Conservation (phyloP, 2,329 filamentous ascomycete genomes). For the Apiospora saccharicola region DNA sequence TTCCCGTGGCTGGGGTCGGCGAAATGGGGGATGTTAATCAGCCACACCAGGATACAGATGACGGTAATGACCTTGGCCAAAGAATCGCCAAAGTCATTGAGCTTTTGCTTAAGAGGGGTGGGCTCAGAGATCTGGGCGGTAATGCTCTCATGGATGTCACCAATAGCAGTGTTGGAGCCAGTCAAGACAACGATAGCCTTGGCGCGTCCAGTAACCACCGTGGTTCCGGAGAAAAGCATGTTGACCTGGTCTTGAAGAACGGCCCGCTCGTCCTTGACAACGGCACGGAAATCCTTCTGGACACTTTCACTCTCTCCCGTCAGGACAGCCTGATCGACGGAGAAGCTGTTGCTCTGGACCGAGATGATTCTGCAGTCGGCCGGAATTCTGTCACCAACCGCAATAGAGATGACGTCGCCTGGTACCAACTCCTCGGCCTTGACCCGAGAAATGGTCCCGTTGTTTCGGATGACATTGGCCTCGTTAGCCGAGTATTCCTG, state of each 20-base stretch:
- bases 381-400: slow-evolving; percentile 91
- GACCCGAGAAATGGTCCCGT: slow-evolving; percentile 77
- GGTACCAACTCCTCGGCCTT: slow-evolving; percentile 98
- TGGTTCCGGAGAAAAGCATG: slow-evolving; percentile 98
- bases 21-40: slow-evolving; percentile 98
- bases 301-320: slow-evolving; percentile 99
- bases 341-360: slow-evolving; percentile 97
- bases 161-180: slow-evolving; percentile 90
- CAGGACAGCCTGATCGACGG: slow-evolving; percentile 94
- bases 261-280: slow-evolving; percentile 79
- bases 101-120: slow-evolving; percentile 96
- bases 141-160: slow-evolving; percentile 98
- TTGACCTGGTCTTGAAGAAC: slow-evolving; percentile 98
- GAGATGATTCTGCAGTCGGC: slow-evolving; percentile 90
- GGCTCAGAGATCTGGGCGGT: slow-evolving; percentile 97
- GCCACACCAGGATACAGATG: slow-evolving; percentile 95
- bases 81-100: slow-evolving; percentile 96
- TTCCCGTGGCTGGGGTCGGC: slow-evolving; percentile 91
- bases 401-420: slow-evolving; percentile 86
- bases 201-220: slow-evolving; percentile 92
- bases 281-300: slow-evolving; percentile 74
- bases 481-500: slow-evolving; percentile 99
- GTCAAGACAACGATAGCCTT: slow-evolving; percentile 91
- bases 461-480: slow-evolving; percentile 87
- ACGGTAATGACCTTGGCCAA: slow-evolving; percentile 98